Conservation (phyloP, 1,284 basidiomycete genomes). For the Malassezia yamatoensis region DNA sequence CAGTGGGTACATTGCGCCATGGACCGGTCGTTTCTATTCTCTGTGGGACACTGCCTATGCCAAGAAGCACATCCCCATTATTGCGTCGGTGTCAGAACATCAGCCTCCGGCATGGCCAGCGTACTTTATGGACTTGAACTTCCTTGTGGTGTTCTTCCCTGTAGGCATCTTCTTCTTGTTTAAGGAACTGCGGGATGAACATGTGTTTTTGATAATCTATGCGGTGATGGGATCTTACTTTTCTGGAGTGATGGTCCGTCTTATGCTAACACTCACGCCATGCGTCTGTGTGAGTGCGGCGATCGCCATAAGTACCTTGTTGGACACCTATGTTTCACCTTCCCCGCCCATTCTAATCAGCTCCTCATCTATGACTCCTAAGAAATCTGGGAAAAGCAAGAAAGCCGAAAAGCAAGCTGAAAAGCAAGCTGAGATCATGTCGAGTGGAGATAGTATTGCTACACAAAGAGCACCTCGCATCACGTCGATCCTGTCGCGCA, state of each 20-base stretch:
- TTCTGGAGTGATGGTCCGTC: conserved; percentile 95
- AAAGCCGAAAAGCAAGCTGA: conserved; percentile 7
- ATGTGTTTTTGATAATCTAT: conserved; percentile 98
- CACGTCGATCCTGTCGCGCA: conserved; percentile 40
- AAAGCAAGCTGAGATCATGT: background rate
- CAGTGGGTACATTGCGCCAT: conserved; percentile 91
- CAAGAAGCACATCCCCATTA: conserved; percentile 93
- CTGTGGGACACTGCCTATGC: conserved; percentile 99
- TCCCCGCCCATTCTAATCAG: conserved; percentile 37
- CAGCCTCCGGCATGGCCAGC: conserved; percentile 99
- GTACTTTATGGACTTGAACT: conserved; percentile 98
- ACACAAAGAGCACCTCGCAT: background rate
- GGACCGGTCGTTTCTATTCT: conserved; percentile 98
- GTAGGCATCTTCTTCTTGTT: conserved; percentile 90
- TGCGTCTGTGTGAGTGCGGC: conserved; percentile 85
- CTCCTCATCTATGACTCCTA: conserved; percentile 31
- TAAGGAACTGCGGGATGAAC: conserved; percentile 86
- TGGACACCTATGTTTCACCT: conserved; percentile 69
- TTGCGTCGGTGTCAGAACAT: conserved; percentile 98
- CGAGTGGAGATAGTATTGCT: background rate
- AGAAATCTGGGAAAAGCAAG: conserved; percentile 1
- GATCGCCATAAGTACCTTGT: conserved; percentile 74
- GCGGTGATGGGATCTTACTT: conserved; percentile 93
- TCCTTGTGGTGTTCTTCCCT: conserved; percentile 95
- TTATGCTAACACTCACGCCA: conserved; percentile 85